These are phyloP conservation scores for Coemansia guatemalensis DNA, from an alignment of 192 early-diverging fungal species.

Conservation along the genomic window DNA sequence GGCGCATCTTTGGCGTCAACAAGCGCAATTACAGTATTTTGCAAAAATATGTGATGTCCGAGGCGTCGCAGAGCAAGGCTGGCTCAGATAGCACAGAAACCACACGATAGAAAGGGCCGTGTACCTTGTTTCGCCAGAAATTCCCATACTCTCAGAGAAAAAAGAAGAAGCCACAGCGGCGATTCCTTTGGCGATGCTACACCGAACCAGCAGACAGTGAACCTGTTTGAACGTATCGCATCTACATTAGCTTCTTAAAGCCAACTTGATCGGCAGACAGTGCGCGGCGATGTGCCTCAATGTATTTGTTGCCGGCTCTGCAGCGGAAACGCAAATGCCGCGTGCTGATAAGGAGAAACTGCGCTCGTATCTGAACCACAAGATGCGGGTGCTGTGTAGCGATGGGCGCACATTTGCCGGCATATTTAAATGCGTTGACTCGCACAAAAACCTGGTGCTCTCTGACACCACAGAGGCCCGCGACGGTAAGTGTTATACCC, in stretches of 20 bases:
- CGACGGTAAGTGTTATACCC: conserved; percentile 19
- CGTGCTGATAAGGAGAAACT: conserved; percentile 23
- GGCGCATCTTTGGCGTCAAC: conserved; percentile 31
- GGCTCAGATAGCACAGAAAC: too few species aligned
- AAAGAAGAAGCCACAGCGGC: too few species aligned
- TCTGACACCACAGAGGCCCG: conserved; percentile 35
- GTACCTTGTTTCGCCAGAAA: too few species aligned
- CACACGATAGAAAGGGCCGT: too few species aligned
- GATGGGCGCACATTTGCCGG: conserved; percentile 41
- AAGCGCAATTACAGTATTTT: conserved; percentile 35
- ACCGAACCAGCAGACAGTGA: too few species aligned
- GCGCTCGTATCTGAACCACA: conserved; percentile 35
- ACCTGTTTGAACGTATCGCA: too few species aligned
- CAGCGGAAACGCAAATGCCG: neutral
- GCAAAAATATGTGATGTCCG: conserved; percentile 29
- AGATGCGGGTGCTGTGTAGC: conserved; percentile 28
- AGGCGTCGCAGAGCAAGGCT: conserved; percentile 1
- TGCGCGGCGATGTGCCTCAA: too few species aligned
- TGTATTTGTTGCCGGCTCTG: too few species aligned
- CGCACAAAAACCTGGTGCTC: conserved; percentile 35
- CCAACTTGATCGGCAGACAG: too few species aligned
- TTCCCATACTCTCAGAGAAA: too few species aligned
- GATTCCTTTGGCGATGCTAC: too few species aligned
- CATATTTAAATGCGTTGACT: conserved; percentile 44
- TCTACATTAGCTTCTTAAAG: too few species aligned